These are phyloP conservation scores for Stachybotrys chartarum DNA, from an alignment of 2,329 filamentous ascomycete genomes.

Conservation along the genomic window DNA sequence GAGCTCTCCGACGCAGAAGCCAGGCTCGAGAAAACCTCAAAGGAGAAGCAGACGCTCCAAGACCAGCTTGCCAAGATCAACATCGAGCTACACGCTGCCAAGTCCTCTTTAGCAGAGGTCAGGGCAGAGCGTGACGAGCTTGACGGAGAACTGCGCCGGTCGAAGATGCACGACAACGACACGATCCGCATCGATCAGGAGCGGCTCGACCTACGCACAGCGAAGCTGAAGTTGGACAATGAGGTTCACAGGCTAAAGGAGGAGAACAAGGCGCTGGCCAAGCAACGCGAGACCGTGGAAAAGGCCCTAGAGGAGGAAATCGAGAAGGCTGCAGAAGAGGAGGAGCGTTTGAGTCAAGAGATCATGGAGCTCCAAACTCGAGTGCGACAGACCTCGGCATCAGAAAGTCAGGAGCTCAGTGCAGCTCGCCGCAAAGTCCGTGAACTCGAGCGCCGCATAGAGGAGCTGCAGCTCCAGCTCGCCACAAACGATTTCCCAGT, in stretches of 20 bases:
- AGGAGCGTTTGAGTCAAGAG: constrained; percentile 52
- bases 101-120: constrained; percentile 47
- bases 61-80: constrained; percentile 54
- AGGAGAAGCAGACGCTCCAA: constrained; percentile 57
- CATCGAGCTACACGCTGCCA: constrained; percentile 52
- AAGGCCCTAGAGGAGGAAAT: constrained; percentile 59
- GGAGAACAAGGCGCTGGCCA: constrained; percentile 50
- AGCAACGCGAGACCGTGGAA: constrained; percentile 53
- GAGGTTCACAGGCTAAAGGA: constrained; percentile 59
- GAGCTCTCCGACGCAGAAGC: constrained; percentile 51
- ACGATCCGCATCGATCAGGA: constrained; percentile 60
- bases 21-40: constrained; percentile 47
- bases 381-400: constrained; percentile 35
- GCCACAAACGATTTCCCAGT: constrained; percentile 24
- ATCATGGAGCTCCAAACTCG: constrained; percentile 43
- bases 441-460: constrained; percentile 56
- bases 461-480: constrained; percentile 43
- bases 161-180: constrained; percentile 49
- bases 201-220: constrained; percentile 58
- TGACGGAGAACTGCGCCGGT: constrained; percentile 49
- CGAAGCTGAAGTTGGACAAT: constrained; percentile 60
- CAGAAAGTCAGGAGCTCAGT: constrained; percentile 45
- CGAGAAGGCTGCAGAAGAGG: constrained; percentile 58
- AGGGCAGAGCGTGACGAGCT: constrained; percentile 62
- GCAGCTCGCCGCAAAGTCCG: constrained; percentile 56